phyloP scores from a whole-genome alignment of 2,329 filamentous ascomycete genomes.

The Epichloe sylvatica region DNA sequence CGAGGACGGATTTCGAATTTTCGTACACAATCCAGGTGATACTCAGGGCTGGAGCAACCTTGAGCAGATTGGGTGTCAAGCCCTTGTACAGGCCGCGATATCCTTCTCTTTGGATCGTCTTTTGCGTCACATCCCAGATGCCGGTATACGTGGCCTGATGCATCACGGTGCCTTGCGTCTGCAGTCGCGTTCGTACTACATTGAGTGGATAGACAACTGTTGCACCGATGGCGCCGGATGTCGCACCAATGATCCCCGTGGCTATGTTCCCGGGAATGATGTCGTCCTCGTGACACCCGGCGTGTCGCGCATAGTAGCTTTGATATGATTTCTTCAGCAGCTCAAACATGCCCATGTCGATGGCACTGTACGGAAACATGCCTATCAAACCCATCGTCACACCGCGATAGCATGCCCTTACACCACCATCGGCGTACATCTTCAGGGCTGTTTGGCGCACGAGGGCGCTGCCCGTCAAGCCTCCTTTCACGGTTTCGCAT shows the following conservation, averaged over 20 bases:
- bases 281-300: slow-evolving; percentile 70
- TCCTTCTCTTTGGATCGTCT: slow-evolving; percentile 74
- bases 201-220: slow-evolving; percentile 94
- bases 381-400: slow-evolving; percentile 86
- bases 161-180: slow-evolving; percentile 87
- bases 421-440: slow-evolving; percentile 67
- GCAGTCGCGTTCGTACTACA: slow-evolving; percentile 76
- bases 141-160: slow-evolving; percentile 84
- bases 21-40: slow-evolving; percentile 93
- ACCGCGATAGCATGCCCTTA: slow-evolving; percentile 74
- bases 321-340: slow-evolving; percentile 68
- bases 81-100: slow-evolving; percentile 83
- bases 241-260: slow-evolving; percentile 79
- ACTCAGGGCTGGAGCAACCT: slow-evolving; percentile 89
- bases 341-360: slow-evolving; percentile 93
- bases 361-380: slow-evolving; percentile 96
- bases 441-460: slow-evolving; percentile 72
- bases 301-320: slow-evolving; percentile 51
- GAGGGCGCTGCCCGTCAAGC: slow-evolving; percentile 67
- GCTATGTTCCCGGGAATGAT: slow-evolving; percentile 66
- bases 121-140: slow-evolving; percentile 74
- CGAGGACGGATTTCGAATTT: slow-evolving; percentile 64
- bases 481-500: slow-evolving; percentile 81
- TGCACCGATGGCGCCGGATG: slow-evolving; percentile 82
- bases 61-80: slow-evolving; percentile 84